Evolutionary conservation across 2,329 filamentous ascomycete genomes (phyloP).

Genomic region (Trichoderma pleuroti): DNA sequence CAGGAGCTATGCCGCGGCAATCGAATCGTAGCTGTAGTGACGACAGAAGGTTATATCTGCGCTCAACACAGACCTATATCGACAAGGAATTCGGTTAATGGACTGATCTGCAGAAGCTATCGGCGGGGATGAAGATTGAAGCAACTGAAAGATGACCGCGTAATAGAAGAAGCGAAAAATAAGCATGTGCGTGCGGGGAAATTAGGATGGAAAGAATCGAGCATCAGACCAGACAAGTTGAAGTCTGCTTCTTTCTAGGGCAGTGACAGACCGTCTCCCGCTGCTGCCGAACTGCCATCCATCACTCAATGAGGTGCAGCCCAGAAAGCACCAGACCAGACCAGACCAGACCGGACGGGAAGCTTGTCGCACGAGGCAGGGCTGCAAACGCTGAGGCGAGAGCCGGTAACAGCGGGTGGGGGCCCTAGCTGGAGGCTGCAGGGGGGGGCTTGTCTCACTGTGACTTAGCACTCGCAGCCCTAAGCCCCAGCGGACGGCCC

Average conservation of each 20-base stretch:
- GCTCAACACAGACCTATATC: constrained; percentile 15
- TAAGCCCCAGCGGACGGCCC: neutral
- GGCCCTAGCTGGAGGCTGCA: constrained; percentile 10
- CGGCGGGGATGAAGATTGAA: neutral
- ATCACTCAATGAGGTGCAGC: constrained; percentile 10
- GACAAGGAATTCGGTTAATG: neutral
- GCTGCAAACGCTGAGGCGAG: constrained; percentile 6
- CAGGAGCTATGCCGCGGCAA: constrained; percentile 8
- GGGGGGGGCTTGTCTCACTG: constrained; percentile 17
- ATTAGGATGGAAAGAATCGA: neutral
- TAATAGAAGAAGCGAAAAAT: neutral
- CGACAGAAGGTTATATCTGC: neutral
- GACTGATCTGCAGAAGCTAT: neutral
- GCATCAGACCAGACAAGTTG: neutral
- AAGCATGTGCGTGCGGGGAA: neutral
- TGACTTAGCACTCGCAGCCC: constrained; percentile 8
- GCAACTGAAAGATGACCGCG: neutral
- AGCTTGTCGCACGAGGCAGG: constrained; percentile 10
- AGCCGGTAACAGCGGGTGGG: constrained; percentile 18
- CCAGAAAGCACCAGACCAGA: neutral
- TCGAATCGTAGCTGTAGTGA: neutral
- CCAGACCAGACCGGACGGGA: neutral
- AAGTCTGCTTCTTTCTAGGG: neutral
- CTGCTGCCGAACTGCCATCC: constrained; percentile 1
- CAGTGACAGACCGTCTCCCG: neutral